Evolutionary conservation across 495 filamentous ascomycete species (phyloP).

Genomic region (Penicillium chermesinum): DNA sequence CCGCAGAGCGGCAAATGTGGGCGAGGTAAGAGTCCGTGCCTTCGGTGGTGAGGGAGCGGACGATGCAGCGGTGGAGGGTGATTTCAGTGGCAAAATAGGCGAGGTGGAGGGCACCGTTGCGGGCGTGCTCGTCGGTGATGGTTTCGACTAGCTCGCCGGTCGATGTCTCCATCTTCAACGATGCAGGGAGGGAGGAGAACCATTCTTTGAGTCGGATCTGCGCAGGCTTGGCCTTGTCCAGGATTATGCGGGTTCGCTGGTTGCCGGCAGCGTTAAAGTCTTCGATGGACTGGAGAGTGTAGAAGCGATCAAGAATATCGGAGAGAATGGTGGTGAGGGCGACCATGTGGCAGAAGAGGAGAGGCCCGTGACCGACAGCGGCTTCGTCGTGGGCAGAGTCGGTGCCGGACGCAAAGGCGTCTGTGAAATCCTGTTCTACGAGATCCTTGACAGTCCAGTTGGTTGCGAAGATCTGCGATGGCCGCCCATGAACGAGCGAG

Average conservation of each 20-base stretch:
- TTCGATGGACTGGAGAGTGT: slow-evolving; percentile 52
- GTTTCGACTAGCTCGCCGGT: slow-evolving; percentile 37
- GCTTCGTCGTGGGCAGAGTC: slow-evolving; percentile 33
- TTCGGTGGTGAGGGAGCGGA: slow-evolving; percentile 44
- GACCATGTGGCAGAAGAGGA: slow-evolving; percentile 55
- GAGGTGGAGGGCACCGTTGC: slow-evolving; percentile 53
- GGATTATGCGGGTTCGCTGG: slow-evolving; percentile 48
- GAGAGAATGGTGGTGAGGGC: slow-evolving; percentile 55
- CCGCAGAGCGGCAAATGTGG: slow-evolving; percentile 90
- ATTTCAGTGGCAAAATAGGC: slow-evolving; percentile 60
- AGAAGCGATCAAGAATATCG: slow-evolving; percentile 57
- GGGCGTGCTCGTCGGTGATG: slow-evolving; percentile 36
- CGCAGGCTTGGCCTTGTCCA: slow-evolving; percentile 57
- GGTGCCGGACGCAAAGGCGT: slow-evolving; percentile 30
- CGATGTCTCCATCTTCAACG: slow-evolving; percentile 50
- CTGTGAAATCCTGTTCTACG: slow-evolving; percentile 47
- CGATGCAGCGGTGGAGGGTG: slow-evolving; percentile 56
- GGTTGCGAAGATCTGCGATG: slow-evolving; percentile 49
- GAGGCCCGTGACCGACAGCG: slow-evolving; percentile 40
- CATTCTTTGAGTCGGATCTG: slow-evolving; percentile 56
- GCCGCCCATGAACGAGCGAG: slow-evolving; percentile 51
- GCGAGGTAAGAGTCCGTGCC: slow-evolving; percentile 56
- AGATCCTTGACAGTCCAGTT: slow-evolving; percentile 56
- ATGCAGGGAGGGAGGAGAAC: slow-evolving; percentile 49
- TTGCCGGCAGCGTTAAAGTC: slow-evolving; percentile 46